A percentile compares a stretch with the other conserved stretches of the same genome.
Evolutionary conservation across 441 rosid species (phyloP).

Genomic region (Isatis lusitanica): DNA sequence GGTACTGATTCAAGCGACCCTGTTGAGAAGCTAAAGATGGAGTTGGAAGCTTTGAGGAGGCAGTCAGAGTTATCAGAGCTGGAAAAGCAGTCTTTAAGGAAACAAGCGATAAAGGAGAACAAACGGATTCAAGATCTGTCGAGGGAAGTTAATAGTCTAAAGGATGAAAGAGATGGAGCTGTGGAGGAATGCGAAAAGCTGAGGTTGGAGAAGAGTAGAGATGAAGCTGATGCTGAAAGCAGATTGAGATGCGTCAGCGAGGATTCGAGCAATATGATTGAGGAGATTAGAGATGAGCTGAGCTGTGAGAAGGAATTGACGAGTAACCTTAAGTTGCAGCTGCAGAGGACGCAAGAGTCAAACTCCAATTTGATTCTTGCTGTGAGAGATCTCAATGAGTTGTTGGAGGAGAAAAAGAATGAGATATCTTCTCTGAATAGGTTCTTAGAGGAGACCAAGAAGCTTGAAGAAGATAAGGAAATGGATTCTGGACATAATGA

Average conservation of each 20-base stretch:
- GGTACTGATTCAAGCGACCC: conserved; percentile 37
- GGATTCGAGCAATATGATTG: conserved; percentile 44
- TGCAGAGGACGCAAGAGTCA: conserved; percentile 64
- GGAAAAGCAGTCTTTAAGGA: conserved; percentile 61
- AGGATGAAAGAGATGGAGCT: conserved; percentile 55
- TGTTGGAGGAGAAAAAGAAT: conserved; percentile 48
- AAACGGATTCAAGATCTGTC: conserved; percentile 52
- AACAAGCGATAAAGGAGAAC: conserved; percentile 53
- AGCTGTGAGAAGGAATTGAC: conserved; percentile 56
- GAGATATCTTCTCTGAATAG: conserved; percentile 62
- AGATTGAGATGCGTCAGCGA: conserved; percentile 44
- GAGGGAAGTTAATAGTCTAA: conserved; percentile 45
- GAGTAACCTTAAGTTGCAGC: conserved; percentile 57
- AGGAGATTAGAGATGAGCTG: conserved; percentile 59
- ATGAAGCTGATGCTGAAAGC: conserved; percentile 42
- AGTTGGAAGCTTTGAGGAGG: conserved; percentile 47
- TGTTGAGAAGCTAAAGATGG: conserved; percentile 49
- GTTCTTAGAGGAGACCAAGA: conserved; percentile 40
- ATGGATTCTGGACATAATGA: conserved; percentile 24
- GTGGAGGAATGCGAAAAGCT: conserved; percentile 55
- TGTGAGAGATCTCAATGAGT: conserved; percentile 60
- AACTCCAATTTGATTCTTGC: conserved; percentile 64
- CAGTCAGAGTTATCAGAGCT: conserved; percentile 60
- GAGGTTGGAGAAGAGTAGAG: conserved; percentile 41
- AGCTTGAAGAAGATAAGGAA: conserved; percentile 32